Conservation (phyloP, 1,139 yeast species). For the Saccharomyces hybrid region DNA sequence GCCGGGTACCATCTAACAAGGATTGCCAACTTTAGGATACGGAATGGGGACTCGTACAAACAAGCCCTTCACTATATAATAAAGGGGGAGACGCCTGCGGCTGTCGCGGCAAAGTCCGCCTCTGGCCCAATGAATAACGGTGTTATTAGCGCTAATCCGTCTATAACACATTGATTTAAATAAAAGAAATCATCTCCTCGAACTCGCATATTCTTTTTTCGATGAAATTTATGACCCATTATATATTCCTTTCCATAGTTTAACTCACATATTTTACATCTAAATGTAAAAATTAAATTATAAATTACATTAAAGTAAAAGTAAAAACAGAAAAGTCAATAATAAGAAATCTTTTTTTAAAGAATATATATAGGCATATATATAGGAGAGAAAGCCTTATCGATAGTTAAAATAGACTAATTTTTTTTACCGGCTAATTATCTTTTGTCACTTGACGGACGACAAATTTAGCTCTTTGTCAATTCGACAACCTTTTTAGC, state of each 20-base stretch:
- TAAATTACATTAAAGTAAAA: background rate
- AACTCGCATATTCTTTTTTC: background rate
- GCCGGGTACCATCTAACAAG: constrained; percentile 80
- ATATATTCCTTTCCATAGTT: background rate
- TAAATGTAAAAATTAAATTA: too few relatives aligned
- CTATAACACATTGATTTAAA: too few relatives aligned
- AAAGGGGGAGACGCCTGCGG: too few relatives aligned
- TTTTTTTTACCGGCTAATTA: background rate
- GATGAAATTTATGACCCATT: background rate
- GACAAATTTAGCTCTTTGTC: constrained; percentile 32
- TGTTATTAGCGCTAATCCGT: too few relatives aligned
- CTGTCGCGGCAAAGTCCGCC: too few relatives aligned
- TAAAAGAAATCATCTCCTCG: background rate
- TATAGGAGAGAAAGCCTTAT: background rate
- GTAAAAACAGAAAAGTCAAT: background rate
- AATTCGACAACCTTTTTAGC: constrained; percentile 90
- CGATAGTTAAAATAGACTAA: background rate
- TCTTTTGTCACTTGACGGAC: background rate
- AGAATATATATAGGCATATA: background rate
- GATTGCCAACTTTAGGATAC: constrained; percentile 55
- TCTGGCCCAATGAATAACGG: too few relatives aligned
- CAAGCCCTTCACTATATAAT: too few relatives aligned
- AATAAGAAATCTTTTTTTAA: background rate
- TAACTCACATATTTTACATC: background rate
- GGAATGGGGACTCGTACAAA: constrained; percentile 42